Conservation (phyloP, 306 rosid genomes). For the Ormosia semicastrata region DNA sequence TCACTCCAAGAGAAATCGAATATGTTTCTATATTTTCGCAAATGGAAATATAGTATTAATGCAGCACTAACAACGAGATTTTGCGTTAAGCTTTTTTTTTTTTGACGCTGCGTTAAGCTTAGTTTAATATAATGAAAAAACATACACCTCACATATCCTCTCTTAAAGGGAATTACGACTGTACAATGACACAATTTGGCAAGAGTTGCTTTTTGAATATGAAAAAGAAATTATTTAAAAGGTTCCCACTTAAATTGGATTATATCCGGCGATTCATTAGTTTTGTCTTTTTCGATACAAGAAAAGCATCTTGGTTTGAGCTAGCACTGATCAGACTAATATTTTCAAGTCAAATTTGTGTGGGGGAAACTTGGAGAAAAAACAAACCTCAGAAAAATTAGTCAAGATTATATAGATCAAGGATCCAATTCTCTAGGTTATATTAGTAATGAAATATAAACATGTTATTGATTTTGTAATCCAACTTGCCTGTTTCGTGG, state of each 20-base stretch:
- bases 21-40: neutral
- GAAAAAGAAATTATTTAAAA: neutral
- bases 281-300: conserved; percentile 32
- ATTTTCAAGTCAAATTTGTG: conserved; percentile 34
- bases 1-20: conserved; percentile 3
- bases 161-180: conserved; percentile 24
- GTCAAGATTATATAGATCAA: conserved; percentile 11
- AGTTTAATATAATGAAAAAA: neutral
- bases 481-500: conserved; percentile 36
- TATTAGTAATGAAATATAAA: neutral
- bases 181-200: neutral
- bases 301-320: conserved; percentile 1
- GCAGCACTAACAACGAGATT: neutral
- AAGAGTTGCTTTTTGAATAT: neutral
- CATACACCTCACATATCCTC: neutral
- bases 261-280: neutral
- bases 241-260: neutral
- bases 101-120: neutral
- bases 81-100: neutral
- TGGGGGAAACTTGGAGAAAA: conserved; percentile 29
- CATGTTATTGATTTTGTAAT: conserved; percentile 6
- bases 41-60: neutral
- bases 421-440: conserved; percentile 33
- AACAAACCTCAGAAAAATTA: conserved; percentile 23
- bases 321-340: conserved; percentile 7